A percentile compares a stretch with the other conserved stretches of the same genome.
phyloP scores from a whole-genome alignment of 257 asterid species.

The Eucommia ulmoides region DNA sequence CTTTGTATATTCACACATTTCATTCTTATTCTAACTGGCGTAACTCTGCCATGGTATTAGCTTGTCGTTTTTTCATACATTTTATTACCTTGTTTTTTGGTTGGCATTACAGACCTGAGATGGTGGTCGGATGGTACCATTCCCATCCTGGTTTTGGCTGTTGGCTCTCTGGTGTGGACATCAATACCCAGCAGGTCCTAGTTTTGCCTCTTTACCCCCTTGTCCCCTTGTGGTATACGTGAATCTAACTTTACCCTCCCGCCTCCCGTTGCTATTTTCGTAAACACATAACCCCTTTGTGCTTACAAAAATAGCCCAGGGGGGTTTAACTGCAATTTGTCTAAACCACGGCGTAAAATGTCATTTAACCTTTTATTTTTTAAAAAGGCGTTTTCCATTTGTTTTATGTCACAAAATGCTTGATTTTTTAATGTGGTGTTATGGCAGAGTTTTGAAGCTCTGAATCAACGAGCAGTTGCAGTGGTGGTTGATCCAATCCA shows the following conservation, averaged over 20 bases:
- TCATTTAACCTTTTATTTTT: too few species aligned
- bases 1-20: too few species aligned
- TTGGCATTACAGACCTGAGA: conserved; percentile 69
- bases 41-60: too few species aligned
- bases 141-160: conserved; percentile 99
- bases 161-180: conserved; percentile 97
- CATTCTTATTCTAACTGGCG: too few species aligned
- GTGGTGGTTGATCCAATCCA: conserved; percentile 99
- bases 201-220: background rate
- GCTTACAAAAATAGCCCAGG: too few species aligned
- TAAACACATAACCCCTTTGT: too few species aligned
- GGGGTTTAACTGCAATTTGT: too few species aligned
- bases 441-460: conserved; percentile 95
- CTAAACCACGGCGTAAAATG: too few species aligned
- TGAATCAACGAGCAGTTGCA: conserved; percentile 93
- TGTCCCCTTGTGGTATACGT: background rate
- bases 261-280: too few species aligned
- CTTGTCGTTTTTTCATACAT: background rate
- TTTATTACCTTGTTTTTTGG: background rate
- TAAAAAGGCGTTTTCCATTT: background rate
- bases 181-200: conserved; percentile 87
- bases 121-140: conserved; percentile 99
- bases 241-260: too few species aligned
- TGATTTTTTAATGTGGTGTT: conserved; percentile 8
- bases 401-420: background rate